Evolutionary conservation across 2,329 filamentous ascomycete genomes (phyloP).

Genomic region (Curvularia hawaiiensis): DNA sequence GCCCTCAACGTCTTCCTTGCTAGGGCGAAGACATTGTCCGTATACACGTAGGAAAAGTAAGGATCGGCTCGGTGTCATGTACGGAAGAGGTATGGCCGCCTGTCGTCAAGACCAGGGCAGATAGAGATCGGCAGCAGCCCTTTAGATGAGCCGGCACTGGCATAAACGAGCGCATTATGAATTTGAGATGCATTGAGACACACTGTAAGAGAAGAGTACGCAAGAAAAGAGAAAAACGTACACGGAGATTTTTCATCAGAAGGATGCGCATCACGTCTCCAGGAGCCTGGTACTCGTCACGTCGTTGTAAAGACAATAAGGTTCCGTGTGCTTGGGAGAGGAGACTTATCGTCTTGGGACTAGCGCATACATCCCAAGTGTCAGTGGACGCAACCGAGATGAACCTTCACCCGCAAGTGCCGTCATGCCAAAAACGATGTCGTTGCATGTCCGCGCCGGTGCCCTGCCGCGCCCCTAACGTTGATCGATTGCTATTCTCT

Average conservation of each 20-base stretch:
- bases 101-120: constrained; percentile 1
- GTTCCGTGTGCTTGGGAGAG: constrained; percentile 4
- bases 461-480: background rate
- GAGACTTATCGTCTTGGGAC: background rate
- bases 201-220: background rate
- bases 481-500: background rate
- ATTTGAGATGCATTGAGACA: background rate
- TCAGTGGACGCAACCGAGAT: constrained; percentile 5
- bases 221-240: background rate
- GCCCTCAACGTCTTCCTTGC: constrained; percentile 7
- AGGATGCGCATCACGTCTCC: background rate
- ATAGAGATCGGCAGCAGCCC: constrained; percentile 15
- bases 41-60: background rate
- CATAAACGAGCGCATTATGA: background rate
- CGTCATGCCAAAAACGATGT: constrained; percentile 9
- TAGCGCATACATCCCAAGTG: background rate
- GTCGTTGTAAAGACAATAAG: background rate
- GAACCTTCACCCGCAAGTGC: constrained; percentile 6
- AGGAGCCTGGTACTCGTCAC: background rate
- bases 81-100: constrained; percentile 10
- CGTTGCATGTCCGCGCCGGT: constrained; percentile 3
- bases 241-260: background rate
- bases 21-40: background rate
- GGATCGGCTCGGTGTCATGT: constrained; percentile 9
- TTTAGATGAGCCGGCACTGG: background rate